Evolutionary conservation across 768 basidiomycete genomes (phyloP), one percentile per base, ranked within the genome.

Genomic region (Harrya chromipes): DNA sequence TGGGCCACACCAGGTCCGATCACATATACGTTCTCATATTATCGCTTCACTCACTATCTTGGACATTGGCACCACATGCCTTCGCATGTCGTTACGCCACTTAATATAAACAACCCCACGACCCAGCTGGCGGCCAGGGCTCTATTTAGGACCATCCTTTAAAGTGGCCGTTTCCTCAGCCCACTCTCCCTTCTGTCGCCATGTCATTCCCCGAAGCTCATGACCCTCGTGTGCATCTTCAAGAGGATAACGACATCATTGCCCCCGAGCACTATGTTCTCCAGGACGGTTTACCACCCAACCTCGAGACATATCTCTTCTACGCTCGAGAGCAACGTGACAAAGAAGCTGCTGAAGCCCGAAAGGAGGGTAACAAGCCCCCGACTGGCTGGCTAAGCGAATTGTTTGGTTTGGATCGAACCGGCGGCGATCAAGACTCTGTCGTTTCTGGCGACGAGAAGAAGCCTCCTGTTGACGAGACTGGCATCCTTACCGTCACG

Each of bases 281-380:
- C 31, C 37, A n/a, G 3, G 63, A 67, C 31, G 65, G 56, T 2
- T 38, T 57, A 9, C 17, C 44, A 6, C 66, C 68, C 0, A 68
- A 68, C 53, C 29, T 67, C 14, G 66, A 67, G 56, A 69, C 65
- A 0, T 67, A 69, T 35, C 59, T 67, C 40, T 54, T 58, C 51
- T 69, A 54, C 4, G 67, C 68, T 14, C 45, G n/a, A 16, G 65
- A 64, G 33, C 67, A 68, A 27, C 61, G 68, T 27, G 61, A 64
- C 10, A 63, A 35, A 48, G 66, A 67, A 33, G 58, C 26, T 12
- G 55, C 57, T 1, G 51, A 67, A 27, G 60, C 57, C 4, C 61
- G 51, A 35, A 45, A 24, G 26, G 43, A 56, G 13, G 61, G 61
- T 2, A 34, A 39, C 3, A 46, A 9, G 14, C 47, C 46, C 0